Evolutionary conservation across 2,329 filamentous ascomycete species (phyloP).

Genomic region (Cladophialophora yegresii): DNA sequence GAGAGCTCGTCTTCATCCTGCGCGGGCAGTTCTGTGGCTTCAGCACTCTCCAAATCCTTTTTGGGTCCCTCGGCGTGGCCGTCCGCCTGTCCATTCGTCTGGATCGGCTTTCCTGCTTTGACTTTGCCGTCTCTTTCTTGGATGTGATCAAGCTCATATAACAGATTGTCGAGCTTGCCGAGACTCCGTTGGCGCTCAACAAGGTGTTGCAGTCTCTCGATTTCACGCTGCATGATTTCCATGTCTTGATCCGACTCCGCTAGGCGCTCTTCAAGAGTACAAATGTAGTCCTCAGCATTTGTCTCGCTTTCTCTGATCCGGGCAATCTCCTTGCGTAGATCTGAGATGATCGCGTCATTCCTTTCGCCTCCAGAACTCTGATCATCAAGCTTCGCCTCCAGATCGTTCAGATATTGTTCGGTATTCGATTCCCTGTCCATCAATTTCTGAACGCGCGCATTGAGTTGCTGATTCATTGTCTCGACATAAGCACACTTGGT

Average conservation of each 20-base stretch:
- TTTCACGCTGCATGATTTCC: conserved; percentile 94
- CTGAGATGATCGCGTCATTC: conserved; percentile 78
- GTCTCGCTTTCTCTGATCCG: conserved; percentile 87
- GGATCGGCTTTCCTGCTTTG: conserved; percentile 40
- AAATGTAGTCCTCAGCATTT: conserved; percentile 93
- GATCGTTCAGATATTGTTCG: conserved; percentile 86
- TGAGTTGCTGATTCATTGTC: conserved; percentile 86
- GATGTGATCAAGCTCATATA: conserved; percentile 84
- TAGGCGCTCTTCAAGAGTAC: conserved; percentile 89
- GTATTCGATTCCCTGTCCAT: conserved; percentile 89
- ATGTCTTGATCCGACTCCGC: conserved; percentile 95
- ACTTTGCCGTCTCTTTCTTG: conserved; percentile 58
- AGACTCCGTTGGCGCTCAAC: conserved; percentile 93
- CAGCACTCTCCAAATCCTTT: conserved; percentile 49
- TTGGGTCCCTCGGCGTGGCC: conserved; percentile 46
- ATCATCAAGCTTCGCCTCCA: conserved; percentile 87
- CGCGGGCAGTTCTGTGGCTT: conserved; percentile 45
- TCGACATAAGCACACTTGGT: conserved; percentile 91
- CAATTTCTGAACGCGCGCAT: conserved; percentile 86
- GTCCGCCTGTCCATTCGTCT: conserved; percentile 43
- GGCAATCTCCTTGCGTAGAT: conserved; percentile 87
- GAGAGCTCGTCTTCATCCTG: conserved; percentile 38
- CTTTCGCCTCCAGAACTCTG: conserved; percentile 91
- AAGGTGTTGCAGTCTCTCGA: conserved; percentile 90
- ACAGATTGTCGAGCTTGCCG: conserved; percentile 87